Base-by-base conservation (phyloP, 2,329 filamentous ascomycete genomes). In the Xylaria sp. region DNA sequence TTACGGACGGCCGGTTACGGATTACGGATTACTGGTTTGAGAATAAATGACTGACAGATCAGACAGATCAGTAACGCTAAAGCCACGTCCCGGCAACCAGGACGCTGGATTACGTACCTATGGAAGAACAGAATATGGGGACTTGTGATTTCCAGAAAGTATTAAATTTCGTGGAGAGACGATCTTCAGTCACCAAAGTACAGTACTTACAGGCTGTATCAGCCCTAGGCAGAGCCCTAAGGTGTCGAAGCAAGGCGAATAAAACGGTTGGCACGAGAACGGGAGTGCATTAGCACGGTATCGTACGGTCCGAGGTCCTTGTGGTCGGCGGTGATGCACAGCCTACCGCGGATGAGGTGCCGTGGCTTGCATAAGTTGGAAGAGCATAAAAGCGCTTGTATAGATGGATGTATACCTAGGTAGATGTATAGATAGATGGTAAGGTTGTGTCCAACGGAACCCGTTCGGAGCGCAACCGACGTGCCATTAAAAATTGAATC, bases 1-100 rank as follows among this genome's bases (percentile, higher is more conserved):
- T 59, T 59, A 62, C 54, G 31, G n/a, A n/a, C n/a, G n/a, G n/a
- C n/a, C n/a, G n/a, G n/a, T n/a, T n/a, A n/a, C n/a, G n/a, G n/a
- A n/a, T n/a, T n/a, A n/a, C n/a, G n/a, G n/a, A n/a, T n/a, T n/a
- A n/a, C n/a, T n/a, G n/a, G n/a, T n/a, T n/a, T n/a, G n/a, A n/a
- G n/a, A n/a, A n/a, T 44, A 47, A 60, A 56, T 1, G 33, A 53
- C 60, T 63, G 56, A 63, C 60, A 59, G 58, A 53, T 61, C 54
- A 61, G 47, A 33, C 23, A 57, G 33, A n/a, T 29, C 29, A 43
- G 33, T 3, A 11, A 54, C 9, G 19, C 27, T 51, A 47, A 35
- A 43, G 29, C n/a, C 21, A 35, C 3, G 31, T 41, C 23, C 35
- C 38, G 4, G 35, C 35, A 49, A 11, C 10, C 8, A 35, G 46